phyloP scores from a whole-genome alignment of 352 stramenopile genomes.

The Pythium rishiriense region DNA sequence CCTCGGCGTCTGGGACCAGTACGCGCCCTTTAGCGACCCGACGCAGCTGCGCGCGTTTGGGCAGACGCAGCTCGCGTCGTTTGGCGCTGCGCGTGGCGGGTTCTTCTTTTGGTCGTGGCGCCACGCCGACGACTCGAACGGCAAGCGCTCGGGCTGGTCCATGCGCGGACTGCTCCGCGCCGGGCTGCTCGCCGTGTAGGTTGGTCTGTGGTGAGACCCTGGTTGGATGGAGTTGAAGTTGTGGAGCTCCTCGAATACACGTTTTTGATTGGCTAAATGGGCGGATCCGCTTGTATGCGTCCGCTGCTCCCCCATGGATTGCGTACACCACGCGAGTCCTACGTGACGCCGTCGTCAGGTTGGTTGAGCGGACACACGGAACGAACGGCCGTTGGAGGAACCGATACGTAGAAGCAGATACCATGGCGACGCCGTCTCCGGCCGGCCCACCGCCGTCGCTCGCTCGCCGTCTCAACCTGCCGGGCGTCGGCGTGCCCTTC shows the following conservation, averaged over 20 bases:
- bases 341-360: background rate
- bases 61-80: conserved; percentile 23
- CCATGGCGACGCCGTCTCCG: background rate
- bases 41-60: conserved; percentile 12
- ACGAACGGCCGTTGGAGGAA: background rate
- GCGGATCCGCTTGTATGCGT: conserved; percentile 11
- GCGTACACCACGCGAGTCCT: background rate
- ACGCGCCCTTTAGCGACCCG: conserved; percentile 19
- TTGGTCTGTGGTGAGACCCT: background rate
- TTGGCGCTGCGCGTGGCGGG: conserved; percentile 18
- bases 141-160: conserved; percentile 32
- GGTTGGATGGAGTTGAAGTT: background rate
- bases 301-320: background rate
- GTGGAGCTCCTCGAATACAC: conserved; percentile 12
- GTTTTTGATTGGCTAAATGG: conserved; percentile 22
- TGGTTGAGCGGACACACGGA: background rate
- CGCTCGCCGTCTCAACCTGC: conserved; percentile 18
- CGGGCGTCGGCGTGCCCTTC: conserved; percentile 20
- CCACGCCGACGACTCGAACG: conserved; percentile 29
- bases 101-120: conserved; percentile 36
- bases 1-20: conserved; percentile 23
- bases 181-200: conserved; percentile 13
- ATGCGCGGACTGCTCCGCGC: conserved; percentile 25
- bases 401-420: background rate
- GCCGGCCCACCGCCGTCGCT: conserved; percentile 1